Base-by-base conservation (phyloP, 2,329 filamentous ascomycete species). In the Elsinoe fawcettii region DNA sequence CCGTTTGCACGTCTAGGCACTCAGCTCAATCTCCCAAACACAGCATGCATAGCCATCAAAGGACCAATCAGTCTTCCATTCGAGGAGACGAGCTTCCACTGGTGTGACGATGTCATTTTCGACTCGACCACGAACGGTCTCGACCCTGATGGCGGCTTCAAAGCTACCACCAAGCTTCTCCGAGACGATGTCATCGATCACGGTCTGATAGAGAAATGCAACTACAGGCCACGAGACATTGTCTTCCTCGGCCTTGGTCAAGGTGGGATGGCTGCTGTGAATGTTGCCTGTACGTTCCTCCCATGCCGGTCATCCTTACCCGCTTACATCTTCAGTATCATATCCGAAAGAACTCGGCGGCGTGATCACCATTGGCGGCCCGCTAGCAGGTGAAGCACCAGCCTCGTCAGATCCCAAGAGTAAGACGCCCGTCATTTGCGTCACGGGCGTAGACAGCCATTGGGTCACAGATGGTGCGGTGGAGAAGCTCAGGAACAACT, bases 21-120 rank as follows among this genome's bases (percentile, higher is more conserved):
- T 58, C 83, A 82, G 63, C 73, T 95, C 60, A 77, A 80, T 60
- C 81, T 95, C 2, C 89, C 90, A 0, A 87, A 90, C 66, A 90
- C 90, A 55, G 80, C 85, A 58, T 83, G 84, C 65, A 80, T 96
- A 56, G 81, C 88, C 5, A 75, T 95, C 41, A 86, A 87, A 66
- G 90, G 85, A 0, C 84, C 86, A 0, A 77, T 77, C 22, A 80
- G 81, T 0, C 75, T 95, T 4, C 87, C 88, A 1, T 82, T 88
- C 56, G 78, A 83, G 46, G 72, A 91, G 4, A 77, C 83, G 2
- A 83, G 83, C 25, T 86, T 79, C 66, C 80, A 83, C 64, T 84
- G 80, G 80, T 78, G 79, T 56, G 79, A 82, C 65, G 80, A 84
- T 62, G 72, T 84, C 51, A 69, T 80, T 12, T 78, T 83, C 62